These are phyloP conservation scores for Passiflora organensis DNA, from an alignment of 345 rosid species.

Conservation along the genomic window DNA sequence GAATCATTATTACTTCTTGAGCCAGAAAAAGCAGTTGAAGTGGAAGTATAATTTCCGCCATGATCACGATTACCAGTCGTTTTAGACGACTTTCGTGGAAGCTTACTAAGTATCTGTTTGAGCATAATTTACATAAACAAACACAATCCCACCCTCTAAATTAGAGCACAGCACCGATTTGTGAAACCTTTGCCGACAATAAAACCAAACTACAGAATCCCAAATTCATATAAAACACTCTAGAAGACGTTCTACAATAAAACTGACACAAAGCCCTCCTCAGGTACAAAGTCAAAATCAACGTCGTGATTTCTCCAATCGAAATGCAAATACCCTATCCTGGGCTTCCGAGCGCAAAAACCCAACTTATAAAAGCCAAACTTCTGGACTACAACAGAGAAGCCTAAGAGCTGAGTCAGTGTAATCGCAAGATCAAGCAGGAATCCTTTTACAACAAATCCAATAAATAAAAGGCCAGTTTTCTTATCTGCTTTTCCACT, in stretches of 20 bases:
- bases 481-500: too few species aligned
- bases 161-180: constrained; percentile 12
- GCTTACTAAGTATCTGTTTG: constrained; percentile 74
- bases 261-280: constrained; percentile 5
- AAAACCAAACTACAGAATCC: neutral
- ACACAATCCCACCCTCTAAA: constrained; percentile 13
- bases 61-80: constrained; percentile 50
- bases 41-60: constrained; percentile 37
- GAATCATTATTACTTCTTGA: constrained; percentile 38
- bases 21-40: constrained; percentile 33
- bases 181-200: neutral
- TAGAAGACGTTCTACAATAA: neutral
- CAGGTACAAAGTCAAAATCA: constrained; percentile 12
- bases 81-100: constrained; percentile 80
- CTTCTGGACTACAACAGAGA: neutral
- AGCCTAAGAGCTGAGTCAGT: too few species aligned
- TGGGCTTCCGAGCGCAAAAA: too few species aligned
- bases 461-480: constrained; percentile 12
- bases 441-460: constrained; percentile 19
- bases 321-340: too few species aligned
- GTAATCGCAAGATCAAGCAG: constrained; percentile 11
- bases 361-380: constrained; percentile 5
- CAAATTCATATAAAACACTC: constrained; percentile 11
- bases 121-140: constrained; percentile 45
- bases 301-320: constrained; percentile 18